Base-by-base conservation (phyloP, 2,329 filamentous ascomycete genomes). In the Colletotrichum liaoningense region DNA sequence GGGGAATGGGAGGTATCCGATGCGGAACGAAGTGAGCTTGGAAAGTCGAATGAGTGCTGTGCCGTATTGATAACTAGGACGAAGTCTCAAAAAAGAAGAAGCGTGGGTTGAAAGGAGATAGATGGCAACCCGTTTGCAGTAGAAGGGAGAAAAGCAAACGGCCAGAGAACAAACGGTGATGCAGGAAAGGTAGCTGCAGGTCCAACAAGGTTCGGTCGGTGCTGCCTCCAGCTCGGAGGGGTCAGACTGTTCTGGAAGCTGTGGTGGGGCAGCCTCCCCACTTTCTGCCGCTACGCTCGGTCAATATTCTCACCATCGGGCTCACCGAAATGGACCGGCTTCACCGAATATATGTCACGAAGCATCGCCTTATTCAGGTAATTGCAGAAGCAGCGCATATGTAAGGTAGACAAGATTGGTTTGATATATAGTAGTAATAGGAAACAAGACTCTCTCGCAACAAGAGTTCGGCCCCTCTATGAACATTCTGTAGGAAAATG, bases 231-330 rank as follows among this genome's bases (percentile, higher is more conserved):
- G 35, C 26, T 12, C 33, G 16, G 69, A 46, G 69, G 64, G 70
- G 60, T 71, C 64, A 67, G 74, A 75, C 62, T 76, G 74, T 80
- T 80, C 77, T 79, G 76, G 79, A 82, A 82, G 80, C 79, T 81
- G 65, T 77, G 69, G 79, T 79, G 78, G 79, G 78, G 77, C 67
- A 56, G 52, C 9, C 62, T 19, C 16, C 4, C 28, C 35, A 49
- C 19, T 54, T 67, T 71, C 63, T 57, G 68, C 63, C 63, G n/a
- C 14, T 8, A 12, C 60, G 11, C 63, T 55, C 28, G 30, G 28
- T 14, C 22, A 30, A 60, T 42, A n/a, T 24, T 33, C 55, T 42
- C 68, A 70, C 30, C 26, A 2, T 1, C 19, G 35, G 4, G 2
- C 11, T 33, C 12, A 58, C 54, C 19, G 4, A 65, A 30, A 58